Base-by-base conservation (phyloP, 2,329 filamentous ascomycete species). In the Fusarium pseudoanthophilum region DNA sequence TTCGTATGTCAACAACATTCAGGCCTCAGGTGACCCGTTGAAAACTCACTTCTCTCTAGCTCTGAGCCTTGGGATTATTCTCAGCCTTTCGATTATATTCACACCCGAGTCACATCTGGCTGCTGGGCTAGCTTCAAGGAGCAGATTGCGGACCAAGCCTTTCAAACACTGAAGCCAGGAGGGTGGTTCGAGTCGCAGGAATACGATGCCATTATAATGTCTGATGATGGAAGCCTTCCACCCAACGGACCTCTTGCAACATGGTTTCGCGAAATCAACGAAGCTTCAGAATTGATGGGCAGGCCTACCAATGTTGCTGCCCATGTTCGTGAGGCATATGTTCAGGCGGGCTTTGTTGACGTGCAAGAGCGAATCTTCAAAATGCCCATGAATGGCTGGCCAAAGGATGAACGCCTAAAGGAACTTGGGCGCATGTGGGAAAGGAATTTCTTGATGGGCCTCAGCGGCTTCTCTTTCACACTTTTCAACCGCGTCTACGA, bases 141-240 rank as follows among this genome's bases (percentile, higher is more conserved):
- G 2, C 82, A 88, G 55, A 81, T 89, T 26, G 87, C 92, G 62
- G 79, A 81, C 37, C 86, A 87, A 67, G 86, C 87, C 9, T 88
- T 86, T 66, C 79, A 82, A n/a, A 80, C 84, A 43, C 80, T 89
- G 1, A 79, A 80, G 18, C 87, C 87, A 1, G 88, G 87, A 37
- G 87, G 87, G 48, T 90, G 85, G 82, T 82, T 89, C 49, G 87
- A 90, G 76, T 86, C 85, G 5, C 87, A 89, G 71, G 87, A 89
- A 72, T 77, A 82, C 16, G 81, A 84, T 63, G 78, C 80, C 53
- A 64, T 69, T 5, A 71, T 84, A 32, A 66, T 73, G 34, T 85
- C 82, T 65, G 87, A 89, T 69, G 87, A 88, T 66, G 83, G 74
- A 28, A 86, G 83, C 11, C 79, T 88, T 55, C 56, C 77, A 9